Conservation (phyloP, 768 basidiomycete genomes). For the Boletellus ananiceps region DNA sequence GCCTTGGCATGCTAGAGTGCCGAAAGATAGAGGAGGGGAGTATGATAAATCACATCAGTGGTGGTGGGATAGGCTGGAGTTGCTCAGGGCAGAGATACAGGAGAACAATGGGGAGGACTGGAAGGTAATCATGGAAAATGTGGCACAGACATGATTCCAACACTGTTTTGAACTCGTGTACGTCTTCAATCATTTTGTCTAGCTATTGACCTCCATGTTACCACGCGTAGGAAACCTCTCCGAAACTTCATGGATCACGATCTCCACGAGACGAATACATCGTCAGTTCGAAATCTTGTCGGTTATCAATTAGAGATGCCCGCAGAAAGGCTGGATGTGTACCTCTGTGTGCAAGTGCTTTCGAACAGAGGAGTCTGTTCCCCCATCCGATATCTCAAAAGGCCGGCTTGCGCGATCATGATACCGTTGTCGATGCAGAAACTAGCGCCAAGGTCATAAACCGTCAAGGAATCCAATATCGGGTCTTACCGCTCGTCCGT, state of each 20-base stretch:
- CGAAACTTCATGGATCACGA: constrained; percentile 14
- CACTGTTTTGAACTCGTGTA: not conserved
- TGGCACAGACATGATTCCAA: constrained; percentile 28
- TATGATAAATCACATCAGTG: constrained; percentile 56
- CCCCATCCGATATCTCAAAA: constrained; percentile 91
- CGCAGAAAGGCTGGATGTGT: constrained; percentile 9
- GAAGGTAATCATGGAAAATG: constrained; percentile 47
- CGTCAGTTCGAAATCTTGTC: constrained; percentile 86
- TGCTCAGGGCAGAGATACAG: constrained; percentile 40
- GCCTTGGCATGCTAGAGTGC: constrained; percentile 66
- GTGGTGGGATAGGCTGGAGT: constrained; percentile 76
- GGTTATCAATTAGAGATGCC: constrained; percentile 7
- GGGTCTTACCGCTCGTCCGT: constrained; percentile 83
- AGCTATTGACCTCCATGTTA: not conserved
- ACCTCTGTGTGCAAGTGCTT: constrained; percentile 90
- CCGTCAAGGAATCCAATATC: not conserved
- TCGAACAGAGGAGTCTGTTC: constrained; percentile 68
- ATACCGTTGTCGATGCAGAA: constrained; percentile 99
- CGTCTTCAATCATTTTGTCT: not conserved
- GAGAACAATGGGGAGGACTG: constrained; percentile 42
- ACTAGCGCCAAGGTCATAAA: constrained; percentile 37
- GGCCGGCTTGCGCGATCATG: constrained; percentile 98
- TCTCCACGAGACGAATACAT: constrained; percentile 90
- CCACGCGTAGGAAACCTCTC: not conserved
- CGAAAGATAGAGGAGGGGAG: constrained; percentile 37